Base-by-base conservation (phyloP, 225 moss, liverwort and hornwort genomes). In the Takakia lepidozioides region DNA sequence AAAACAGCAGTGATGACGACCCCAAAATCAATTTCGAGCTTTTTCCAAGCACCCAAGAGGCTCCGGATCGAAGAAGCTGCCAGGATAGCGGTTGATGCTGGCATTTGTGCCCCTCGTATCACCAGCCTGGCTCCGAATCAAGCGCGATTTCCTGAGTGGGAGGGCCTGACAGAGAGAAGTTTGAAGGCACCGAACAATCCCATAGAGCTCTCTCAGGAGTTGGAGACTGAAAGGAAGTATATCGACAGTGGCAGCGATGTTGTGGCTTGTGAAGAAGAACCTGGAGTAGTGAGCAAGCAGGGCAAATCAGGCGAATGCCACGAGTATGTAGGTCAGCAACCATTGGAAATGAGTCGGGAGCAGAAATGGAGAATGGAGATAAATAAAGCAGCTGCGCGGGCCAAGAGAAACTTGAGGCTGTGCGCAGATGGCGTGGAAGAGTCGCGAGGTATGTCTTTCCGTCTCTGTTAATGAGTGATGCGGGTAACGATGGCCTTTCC, bases 321-420 rank as follows among this genome's bases (percentile, higher is more conserved):
- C 42, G 40, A 21, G 42, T 59, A 29, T 26, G 56, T 49, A 45
- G 61, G 70, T 22, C 54, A 49, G 27, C 32, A 21, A 38, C 23
- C 26, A 27, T 19, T 48, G 9, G 70, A 78, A 42, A n/a, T 87
- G 37, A 80, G 38, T 58, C 59, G 63, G 51, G 95, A 85, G 49
- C 95, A 90, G 69, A 84, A 63, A 63, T 80, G 80, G 52, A 71
- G 90, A 55, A 98, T 91, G 90, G 95, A 98, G 46, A 53, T 83
- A 56, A 98, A 98, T 11, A 98, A 83, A 71, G 47, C 72, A 10
- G 55, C 71, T 43, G 95, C 95, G 4, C 57, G 67, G 25, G 75
- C 78, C 0, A 87, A 80, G 54, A 69, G 95, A 50, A 85, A 83
- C 51, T 58, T 83, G n/a, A 82, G 64, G 57, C 38, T 58, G 19